phyloP scores from a whole-genome alignment of 352 stramenopile species.

The Globisporangium splendens region DNA sequence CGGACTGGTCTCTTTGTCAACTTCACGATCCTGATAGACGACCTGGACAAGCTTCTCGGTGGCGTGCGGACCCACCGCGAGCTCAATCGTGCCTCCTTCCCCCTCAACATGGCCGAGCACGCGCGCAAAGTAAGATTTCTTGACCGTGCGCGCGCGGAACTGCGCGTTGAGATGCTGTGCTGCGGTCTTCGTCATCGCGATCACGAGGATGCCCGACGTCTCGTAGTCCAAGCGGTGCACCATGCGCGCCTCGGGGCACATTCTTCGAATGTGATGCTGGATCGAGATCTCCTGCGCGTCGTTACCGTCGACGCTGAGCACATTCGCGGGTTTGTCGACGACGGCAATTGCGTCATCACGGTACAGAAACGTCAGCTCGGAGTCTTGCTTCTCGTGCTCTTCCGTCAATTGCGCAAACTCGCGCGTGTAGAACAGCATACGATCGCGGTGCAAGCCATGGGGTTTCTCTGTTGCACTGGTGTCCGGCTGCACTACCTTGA shows the following conservation, averaged over 20 bases:
- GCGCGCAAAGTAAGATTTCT: slow-evolving; percentile 61
- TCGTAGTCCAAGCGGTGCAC: slow-evolving; percentile 79
- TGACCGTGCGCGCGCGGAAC: slow-evolving; percentile 52
- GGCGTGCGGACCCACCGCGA: slow-evolving; percentile 51
- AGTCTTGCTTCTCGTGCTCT: slow-evolving; percentile 6
- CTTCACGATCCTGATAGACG: slow-evolving; percentile 18
- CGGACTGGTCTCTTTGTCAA: background rate
- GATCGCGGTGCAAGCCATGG: slow-evolving; percentile 25
- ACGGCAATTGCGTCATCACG: slow-evolving; percentile 51
- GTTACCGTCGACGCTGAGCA: slow-evolving; percentile 59
- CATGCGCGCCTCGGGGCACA: slow-evolving; percentile 57
- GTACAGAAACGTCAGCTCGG: slow-evolving; percentile 31
- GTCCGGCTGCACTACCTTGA: slow-evolving; percentile 25
- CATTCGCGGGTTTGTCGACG: slow-evolving; percentile 52
- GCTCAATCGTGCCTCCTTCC: slow-evolving; percentile 23
- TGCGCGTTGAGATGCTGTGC: slow-evolving; percentile 62
- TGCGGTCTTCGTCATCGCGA: slow-evolving; percentile 56
- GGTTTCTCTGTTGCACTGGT: slow-evolving; percentile 8
- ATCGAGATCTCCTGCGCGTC: slow-evolving; percentile 34
- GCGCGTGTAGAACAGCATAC: slow-evolving; percentile 41
- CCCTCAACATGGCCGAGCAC: slow-evolving; percentile 38
- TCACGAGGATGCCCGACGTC: slow-evolving; percentile 66
- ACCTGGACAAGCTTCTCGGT: slow-evolving; percentile 44
- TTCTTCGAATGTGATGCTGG: slow-evolving; percentile 33
- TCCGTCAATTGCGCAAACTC: slow-evolving; percentile 26